Percentiles rank a stretch among this genome's conserved stretches.
These are phyloP conservation scores for Fomitopsis betulina DNA, from an alignment of 1,284 basidiomycete species.

Conservation along the genomic window DNA sequence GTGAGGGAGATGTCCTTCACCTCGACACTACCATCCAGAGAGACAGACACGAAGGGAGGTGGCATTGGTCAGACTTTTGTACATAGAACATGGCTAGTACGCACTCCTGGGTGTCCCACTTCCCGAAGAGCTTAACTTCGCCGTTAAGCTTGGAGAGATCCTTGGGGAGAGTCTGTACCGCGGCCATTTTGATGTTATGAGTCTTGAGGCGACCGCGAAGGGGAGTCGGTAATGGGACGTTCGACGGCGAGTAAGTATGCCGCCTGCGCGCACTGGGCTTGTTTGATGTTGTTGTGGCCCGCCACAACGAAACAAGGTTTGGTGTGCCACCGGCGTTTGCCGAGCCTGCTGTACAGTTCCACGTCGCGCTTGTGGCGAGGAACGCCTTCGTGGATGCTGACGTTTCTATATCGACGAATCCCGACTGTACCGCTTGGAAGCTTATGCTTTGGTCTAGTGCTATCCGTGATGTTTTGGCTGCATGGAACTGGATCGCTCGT, in stretches of 20 bases:
- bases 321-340: slow-evolving; percentile 32
- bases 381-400: neutral
- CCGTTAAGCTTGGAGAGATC: slow-evolving; percentile 82
- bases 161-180: slow-evolving; percentile 70
- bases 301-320: slow-evolving; percentile 42
- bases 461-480: no score
- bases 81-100: slow-evolving; percentile 30
- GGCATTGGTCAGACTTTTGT: neutral
- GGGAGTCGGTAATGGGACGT: slow-evolving; percentile 5
- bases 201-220: slow-evolving; percentile 20
- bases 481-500: no score
- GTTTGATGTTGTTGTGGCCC: slow-evolving; percentile 43
- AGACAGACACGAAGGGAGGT: slow-evolving; percentile 23
- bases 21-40: slow-evolving; percentile 69
- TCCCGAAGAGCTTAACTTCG: slow-evolving; percentile 94
- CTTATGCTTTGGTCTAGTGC: no score
- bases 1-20: slow-evolving; percentile 99
- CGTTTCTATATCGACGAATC: neutral
- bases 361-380: slow-evolving; percentile 1
- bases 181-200: slow-evolving; percentile 42
- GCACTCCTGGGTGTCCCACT: slow-evolving; percentile 96
- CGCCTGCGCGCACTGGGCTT: slow-evolving; percentile 24
- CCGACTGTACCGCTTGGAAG: no score
- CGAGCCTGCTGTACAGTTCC: slow-evolving; percentile 39
- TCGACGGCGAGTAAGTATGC: slow-evolving; percentile 17